Evolutionary conservation across 441 rosid species (phyloP).

Genomic region (Populus hybrid): DNA sequence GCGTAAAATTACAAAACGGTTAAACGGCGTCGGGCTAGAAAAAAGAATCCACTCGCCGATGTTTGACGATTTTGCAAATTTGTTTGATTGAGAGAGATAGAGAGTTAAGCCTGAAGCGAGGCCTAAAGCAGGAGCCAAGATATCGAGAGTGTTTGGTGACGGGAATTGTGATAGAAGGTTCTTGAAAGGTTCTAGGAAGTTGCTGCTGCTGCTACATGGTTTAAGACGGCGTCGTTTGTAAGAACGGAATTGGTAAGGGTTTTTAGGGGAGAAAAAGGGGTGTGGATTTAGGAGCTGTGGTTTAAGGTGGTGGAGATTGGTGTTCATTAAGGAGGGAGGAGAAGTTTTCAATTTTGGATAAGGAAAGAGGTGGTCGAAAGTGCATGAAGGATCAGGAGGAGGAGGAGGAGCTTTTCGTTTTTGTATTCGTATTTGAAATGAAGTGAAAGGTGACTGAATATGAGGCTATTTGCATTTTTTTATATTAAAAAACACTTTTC

Average conservation of each 20-base stretch:
- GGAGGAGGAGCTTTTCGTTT: background rate
- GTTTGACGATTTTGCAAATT: background rate
- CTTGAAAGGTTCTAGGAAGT: conserved; percentile 29
- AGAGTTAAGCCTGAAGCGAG: conserved; percentile 61
- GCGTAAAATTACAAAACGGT: conserved; percentile 78
- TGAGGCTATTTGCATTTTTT: too few relatives aligned
- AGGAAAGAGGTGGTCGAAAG: background rate
- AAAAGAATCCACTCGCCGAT: conserved; percentile 82
- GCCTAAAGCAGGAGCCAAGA: conserved; percentile 53
- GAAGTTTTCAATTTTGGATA: background rate
- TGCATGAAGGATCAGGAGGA: background rate
- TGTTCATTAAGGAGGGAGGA: conserved; percentile 11
- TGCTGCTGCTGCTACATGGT: conserved; percentile 9
- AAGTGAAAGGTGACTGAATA: too few relatives aligned
- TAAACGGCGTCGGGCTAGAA: conserved; percentile 87
- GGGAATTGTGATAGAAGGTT: conserved; percentile 32
- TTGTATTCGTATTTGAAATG: background rate
- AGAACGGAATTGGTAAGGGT: conserved; percentile 30
- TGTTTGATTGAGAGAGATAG: conserved; percentile 27
- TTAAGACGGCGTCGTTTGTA: conserved; percentile 53
- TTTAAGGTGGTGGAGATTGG: conserved; percentile 18
- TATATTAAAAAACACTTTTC: too few relatives aligned
- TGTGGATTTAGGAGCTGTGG: conserved; percentile 6
- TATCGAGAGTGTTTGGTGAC: conserved; percentile 33
- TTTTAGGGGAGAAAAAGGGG: conserved; percentile 8